Conservation (phyloP, 352 stramenopile species). For the Phytopythium cucurbitacearum region DNA sequence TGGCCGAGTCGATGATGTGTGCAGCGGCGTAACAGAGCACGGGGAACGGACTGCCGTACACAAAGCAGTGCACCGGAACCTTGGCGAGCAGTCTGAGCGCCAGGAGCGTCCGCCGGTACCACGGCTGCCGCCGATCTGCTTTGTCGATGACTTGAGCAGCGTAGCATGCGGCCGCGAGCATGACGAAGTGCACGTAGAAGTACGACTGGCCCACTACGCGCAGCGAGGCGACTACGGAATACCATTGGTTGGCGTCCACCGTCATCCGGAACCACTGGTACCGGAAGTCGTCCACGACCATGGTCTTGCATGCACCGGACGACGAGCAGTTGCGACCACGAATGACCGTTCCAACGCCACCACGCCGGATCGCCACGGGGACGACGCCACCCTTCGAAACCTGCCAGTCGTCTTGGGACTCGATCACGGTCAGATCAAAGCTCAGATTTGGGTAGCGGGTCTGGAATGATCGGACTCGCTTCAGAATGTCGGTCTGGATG, state of each 20-base stretch:
- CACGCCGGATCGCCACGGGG: constrained; percentile 11
- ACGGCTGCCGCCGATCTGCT: constrained; percentile 1
- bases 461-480: constrained; percentile 7
- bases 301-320: constrained; percentile 16
- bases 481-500: constrained; percentile 13
- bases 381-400: constrained; percentile 9
- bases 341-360: constrained; percentile 20
- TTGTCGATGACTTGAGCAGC: constrained; percentile 9
- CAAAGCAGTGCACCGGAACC: constrained; percentile 41
- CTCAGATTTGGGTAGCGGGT: constrained; percentile 10
- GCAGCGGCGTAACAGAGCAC: constrained; percentile 39
- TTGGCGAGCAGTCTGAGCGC: constrained; percentile 28
- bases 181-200: constrained; percentile 22
- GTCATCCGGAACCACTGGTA: constrained; percentile 26
- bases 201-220: constrained; percentile 34
- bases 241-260: constrained; percentile 26
- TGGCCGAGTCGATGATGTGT: constrained; percentile 38
- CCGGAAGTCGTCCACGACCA: constrained; percentile 38
- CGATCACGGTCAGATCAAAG: constrained; percentile 19
- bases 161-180: constrained; percentile 27
- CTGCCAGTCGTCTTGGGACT: constrained; percentile 21
- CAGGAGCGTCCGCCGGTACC: constrained; percentile 3
- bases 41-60: constrained; percentile 42
- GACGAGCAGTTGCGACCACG: constrained; percentile 5
- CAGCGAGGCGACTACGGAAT: constrained; percentile 18